A percentile compares a stretch with the other conserved stretches of the same genome.
Conservation (phyloP, 192 early-diverging fungal genomes). For the Backusella luteola region DNA sequence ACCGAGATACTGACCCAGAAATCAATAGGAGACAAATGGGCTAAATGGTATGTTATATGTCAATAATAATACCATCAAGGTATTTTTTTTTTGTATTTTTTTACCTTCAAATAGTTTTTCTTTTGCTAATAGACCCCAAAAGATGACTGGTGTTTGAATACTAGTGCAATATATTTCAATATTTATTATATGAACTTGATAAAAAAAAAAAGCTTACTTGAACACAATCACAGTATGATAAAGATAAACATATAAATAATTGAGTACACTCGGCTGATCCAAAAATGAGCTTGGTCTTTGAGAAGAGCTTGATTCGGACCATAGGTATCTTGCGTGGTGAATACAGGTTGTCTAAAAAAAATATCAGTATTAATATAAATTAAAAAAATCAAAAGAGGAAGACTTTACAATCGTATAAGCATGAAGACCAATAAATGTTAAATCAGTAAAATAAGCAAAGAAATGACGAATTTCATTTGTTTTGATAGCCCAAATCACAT, state of each 20-base stretch:
- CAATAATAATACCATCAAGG: neutral
- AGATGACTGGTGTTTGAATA: slow-evolving; percentile 32
- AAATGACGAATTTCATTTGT: slow-evolving; percentile 1
- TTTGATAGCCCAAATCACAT: slow-evolving; percentile 9
- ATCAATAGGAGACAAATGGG: neutral
- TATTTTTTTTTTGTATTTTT: neutral
- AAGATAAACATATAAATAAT: slow-evolving; percentile 32
- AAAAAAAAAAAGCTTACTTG: slow-evolving; percentile 28
- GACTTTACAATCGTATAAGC: slow-evolving; percentile 28
- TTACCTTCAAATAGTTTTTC: neutral
- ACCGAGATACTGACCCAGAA: slow-evolving; percentile 26
- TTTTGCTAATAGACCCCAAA: slow-evolving; percentile 20
- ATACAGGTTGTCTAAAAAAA: slow-evolving; percentile 14
- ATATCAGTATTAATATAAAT: neutral
- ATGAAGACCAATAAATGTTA: slow-evolving; percentile 30
- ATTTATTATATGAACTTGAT: neutral
- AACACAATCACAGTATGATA: slow-evolving; percentile 32
- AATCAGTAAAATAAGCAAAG: slow-evolving; percentile 30
- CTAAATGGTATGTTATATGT: neutral
- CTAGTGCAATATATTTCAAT: neutral
- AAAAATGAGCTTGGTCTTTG: slow-evolving; percentile 19
- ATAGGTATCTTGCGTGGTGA: slow-evolving; percentile 27
- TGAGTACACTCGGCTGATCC: slow-evolving; percentile 18
- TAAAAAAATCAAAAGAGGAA: neutral
- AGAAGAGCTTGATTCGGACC: neutral